Conservation (phyloP, 2,329 filamentous ascomycete genomes). For the Fusarium austroafricanum region DNA sequence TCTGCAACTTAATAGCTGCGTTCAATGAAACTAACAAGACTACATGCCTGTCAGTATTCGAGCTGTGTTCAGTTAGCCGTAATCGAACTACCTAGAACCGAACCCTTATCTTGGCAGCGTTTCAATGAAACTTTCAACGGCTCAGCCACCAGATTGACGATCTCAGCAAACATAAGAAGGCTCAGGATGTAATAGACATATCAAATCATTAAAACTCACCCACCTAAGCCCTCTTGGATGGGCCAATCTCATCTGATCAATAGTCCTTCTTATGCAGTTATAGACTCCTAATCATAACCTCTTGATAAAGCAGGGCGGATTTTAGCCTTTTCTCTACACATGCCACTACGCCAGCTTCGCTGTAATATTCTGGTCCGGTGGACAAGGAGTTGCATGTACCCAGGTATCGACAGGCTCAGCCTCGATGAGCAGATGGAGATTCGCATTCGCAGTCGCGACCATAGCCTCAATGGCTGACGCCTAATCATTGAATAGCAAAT, state of each 20-base stretch:
- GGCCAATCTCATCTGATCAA: too few species aligned
- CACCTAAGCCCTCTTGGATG: too few species aligned
- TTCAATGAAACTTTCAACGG: conserved; percentile 9
- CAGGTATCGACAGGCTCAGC: not conserved
- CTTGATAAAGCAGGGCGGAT: not conserved
- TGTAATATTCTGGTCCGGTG: not conserved
- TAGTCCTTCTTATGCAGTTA: not conserved
- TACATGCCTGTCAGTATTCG: not conserved
- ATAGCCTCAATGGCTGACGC: conserved; percentile 39
- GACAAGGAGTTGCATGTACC: not conserved
- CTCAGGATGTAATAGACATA: too few species aligned
- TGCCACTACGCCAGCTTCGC: not conserved
- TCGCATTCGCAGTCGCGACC: conserved; percentile 10
- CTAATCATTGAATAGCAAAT: conserved; percentile 12
- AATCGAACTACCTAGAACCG: conserved; percentile 5
- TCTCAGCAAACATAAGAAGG: too few species aligned
- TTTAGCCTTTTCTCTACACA: not conserved
- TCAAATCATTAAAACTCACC: too few species aligned
- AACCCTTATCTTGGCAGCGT: conserved; percentile 25
- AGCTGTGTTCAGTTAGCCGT: not conserved
- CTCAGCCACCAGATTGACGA: conserved; percentile 21
- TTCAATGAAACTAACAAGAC: not conserved
- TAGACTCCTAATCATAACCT: too few species aligned
- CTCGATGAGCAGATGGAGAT: conserved; percentile 9
- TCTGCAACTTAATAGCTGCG: not conserved